Base-by-base conservation (phyloP, 1,284 basidiomycete species). In the Sporisorium sorghi region DNA sequence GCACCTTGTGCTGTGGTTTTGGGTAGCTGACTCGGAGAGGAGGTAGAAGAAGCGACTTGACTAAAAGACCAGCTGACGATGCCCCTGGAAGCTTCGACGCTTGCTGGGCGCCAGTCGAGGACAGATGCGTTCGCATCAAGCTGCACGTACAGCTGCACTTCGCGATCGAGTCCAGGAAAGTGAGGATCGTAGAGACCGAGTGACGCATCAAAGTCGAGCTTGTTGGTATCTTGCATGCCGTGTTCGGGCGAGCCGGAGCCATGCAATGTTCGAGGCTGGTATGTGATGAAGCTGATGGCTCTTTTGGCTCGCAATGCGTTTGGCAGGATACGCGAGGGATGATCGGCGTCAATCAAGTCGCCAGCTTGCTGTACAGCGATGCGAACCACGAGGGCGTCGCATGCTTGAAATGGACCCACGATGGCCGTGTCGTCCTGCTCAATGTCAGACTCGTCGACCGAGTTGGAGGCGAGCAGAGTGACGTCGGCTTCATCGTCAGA, bases 111-210 rank as follows among this genome's bases (percentile, higher is more conserved):
- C 70, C 70, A 73, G 3, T 42, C 26, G 6, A 47, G 11, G 3
- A 46, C 23, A 15, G 35, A 33, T 7, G 21, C n/a, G 9, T 26
- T 12, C 14, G 54, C 24, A 9, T 62, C 52, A 5, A 73, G 53
- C 35, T 67, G 64, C 2, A 63, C 21, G 14, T 67, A 73, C 3
- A 73, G 44, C 17, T 54, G 50, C 1, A 73, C 64, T 42, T 73
- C 64, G 12, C 60, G 64, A 21, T 76, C 73, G 11, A 76, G 53
- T 0, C 73, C 73, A 7, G 67, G 57, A 28, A 65, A 76, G 59
- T 54, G 65, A n/a, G 57, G 57, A 4, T 58, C 39, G 5, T 35
- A 23, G 2, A 76, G 64, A 11, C 58, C 42, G 9, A 67, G 26
- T 3, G 32, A 52, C 8, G 68, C 67, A 17, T 67, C 58, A 21